These are phyloP conservation scores for Rhizopus microsporus DNA, from an alignment of 371 early-diverging fungal species.

Conservation along the genomic window DNA sequence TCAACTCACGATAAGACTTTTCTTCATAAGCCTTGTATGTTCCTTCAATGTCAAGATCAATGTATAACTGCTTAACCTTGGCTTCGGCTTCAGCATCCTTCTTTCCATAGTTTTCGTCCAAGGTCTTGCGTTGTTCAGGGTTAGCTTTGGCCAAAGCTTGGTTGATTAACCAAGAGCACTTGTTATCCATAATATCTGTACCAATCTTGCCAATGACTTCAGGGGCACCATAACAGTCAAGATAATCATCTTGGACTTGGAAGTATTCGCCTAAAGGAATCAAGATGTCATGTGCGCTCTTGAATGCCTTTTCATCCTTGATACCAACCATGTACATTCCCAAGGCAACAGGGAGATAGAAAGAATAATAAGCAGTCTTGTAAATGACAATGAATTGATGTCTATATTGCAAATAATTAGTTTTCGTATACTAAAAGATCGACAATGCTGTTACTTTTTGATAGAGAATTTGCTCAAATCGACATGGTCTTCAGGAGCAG, in stretches of 20 bases:
- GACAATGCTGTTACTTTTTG: slow-evolving; percentile 62
- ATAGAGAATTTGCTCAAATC: slow-evolving; percentile 89
- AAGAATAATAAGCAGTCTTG: slow-evolving; percentile 99
- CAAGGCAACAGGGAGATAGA: slow-evolving; percentile 96
- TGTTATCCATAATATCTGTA: slow-evolving; percentile 98
- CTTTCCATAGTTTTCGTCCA: slow-evolving; percentile 93
- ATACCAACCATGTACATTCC: slow-evolving; percentile 89
- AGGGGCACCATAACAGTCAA: slow-evolving; percentile 93
- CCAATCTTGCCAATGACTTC: slow-evolving; percentile 96
- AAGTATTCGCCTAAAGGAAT: slow-evolving; percentile 96
- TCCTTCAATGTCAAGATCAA: slow-evolving; percentile 74
- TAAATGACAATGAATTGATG: slow-evolving; percentile 92
- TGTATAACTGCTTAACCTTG: slow-evolving; percentile 82
- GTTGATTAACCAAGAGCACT: slow-evolving; percentile 97
- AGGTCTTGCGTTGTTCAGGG: slow-evolving; percentile 80
- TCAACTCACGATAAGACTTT: slow-evolving; percentile 70
- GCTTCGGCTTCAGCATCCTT: slow-evolving; percentile 75
- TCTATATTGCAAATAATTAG: slow-evolving; percentile 26
- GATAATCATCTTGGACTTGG: slow-evolving; percentile 96
- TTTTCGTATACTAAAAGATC: too few species aligned
- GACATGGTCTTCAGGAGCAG: slow-evolving; percentile 93
- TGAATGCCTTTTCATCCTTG: slow-evolving; percentile 72
- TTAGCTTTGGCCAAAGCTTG: slow-evolving; percentile 80
- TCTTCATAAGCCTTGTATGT: slow-evolving; percentile 88
- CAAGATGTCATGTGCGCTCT: slow-evolving; percentile 81